Evolutionary conservation across 208 protist species (phyloP), one percentile per base, ranked within the genome.

Genomic region (Phytomonas sp.): DNA sequence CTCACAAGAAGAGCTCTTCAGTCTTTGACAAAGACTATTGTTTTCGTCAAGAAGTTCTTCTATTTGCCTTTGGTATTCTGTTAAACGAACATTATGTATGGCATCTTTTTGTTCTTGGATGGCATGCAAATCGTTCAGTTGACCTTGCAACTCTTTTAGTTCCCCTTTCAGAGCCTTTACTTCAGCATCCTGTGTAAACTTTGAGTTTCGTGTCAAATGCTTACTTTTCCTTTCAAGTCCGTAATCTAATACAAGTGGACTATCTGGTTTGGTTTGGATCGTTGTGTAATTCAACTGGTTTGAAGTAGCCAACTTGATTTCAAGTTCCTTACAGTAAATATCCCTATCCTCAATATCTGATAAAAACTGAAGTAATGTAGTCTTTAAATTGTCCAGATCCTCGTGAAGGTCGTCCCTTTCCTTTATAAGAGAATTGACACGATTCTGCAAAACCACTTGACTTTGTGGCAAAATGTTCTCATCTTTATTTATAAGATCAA

Each of bases 31-130:
- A 56, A 56, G 45, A 56, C 45, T 56, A 56, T 56, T 77, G 64
- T 84, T 94, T 66, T 89, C 81, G 3, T 60, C 72, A 2, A 83
- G 71, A 32, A 86, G 70, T 62, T 82, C 76, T 30, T 78, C 81
- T 64, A 88, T 78, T 67, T 91, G 76, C 29, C 65, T 68, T 61
- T 85, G 63, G 63, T 76, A 82, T 60, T 82, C 78, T 52, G 73
- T 76, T 14, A 72, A 61, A 29, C 73, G 70, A 26, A 67, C 70
- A 29, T 40, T 40, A 36, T 56, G 70, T 34, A 76, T 60, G 0
- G 75, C 60, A 66, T 73, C 71, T 73, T 81, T 75, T 72, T 86
- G 78, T 64, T 79, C 68, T 14, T 75, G 63, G 12, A 30, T 56
- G 26, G 45, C 45, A 56, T 56, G 10, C 19, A 26, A 23, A 26